phyloP scores from a whole-genome alignment of 2,329 filamentous ascomycete genomes.

The Tolypocladium guangdongense region DNA sequence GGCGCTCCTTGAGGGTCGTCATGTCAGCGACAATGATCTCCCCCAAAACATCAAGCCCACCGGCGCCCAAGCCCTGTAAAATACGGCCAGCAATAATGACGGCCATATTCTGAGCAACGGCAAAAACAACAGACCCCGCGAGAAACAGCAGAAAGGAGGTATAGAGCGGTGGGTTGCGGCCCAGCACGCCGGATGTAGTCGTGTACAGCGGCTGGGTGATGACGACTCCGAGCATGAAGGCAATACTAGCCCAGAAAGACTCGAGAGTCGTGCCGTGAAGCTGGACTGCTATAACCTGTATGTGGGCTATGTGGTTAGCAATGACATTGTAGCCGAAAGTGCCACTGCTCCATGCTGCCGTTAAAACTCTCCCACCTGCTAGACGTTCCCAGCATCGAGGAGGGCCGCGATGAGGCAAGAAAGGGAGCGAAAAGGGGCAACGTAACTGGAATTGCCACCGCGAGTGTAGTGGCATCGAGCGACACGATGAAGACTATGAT shows the following conservation, averaged over 20 bases:
- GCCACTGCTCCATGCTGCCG: no score
- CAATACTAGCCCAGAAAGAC: constrained; percentile 62
- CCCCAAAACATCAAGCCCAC: constrained; percentile 19
- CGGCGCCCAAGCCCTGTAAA: constrained; percentile 21
- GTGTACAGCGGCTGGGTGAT: constrained; percentile 40
- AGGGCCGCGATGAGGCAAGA: no score
- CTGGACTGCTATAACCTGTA: constrained; percentile 31
- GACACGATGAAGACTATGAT: no score
- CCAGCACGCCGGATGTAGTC: constrained; percentile 21
- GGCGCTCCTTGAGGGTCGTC: constrained; percentile 20
- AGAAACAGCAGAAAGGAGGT: constrained; percentile 19
- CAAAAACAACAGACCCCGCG: constrained; percentile 29
- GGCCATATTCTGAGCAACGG: constrained; percentile 16
- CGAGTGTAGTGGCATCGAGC: no score
- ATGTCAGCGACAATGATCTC: constrained; percentile 22
- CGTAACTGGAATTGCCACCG: no score
- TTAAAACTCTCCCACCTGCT: no score
- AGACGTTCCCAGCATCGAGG: no score
- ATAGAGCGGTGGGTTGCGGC: constrained; percentile 19
- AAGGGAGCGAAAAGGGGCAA: no score
- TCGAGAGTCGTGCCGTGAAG: constrained; percentile 45
- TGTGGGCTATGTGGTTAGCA: no score
- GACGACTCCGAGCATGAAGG: constrained; percentile 55
- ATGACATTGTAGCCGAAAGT: no score
- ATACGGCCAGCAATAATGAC: constrained; percentile 19